Base-by-base conservation (phyloP, 1,284 basidiomycete genomes). In the Pholiota adiposa region DNA sequence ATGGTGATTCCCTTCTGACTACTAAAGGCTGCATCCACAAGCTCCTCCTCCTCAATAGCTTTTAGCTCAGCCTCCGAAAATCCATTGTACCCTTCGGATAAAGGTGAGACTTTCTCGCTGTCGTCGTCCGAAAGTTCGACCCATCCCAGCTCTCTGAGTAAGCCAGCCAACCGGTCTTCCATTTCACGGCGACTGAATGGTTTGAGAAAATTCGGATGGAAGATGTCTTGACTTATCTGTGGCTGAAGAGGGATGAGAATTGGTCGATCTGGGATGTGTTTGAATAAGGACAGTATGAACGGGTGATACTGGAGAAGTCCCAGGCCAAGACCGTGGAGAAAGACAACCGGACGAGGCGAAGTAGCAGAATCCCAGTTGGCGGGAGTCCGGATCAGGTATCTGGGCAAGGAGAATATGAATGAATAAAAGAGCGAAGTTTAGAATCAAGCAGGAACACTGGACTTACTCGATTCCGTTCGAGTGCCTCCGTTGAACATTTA, bases 261-360 rank as follows among this genome's bases (percentile, higher is more conserved):
- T 1, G 94, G 94, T 25, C 89, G 86, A 63, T 91, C 83, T 3
- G 84, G 75, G 51, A 92, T 81, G 3, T 75, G 76, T 64, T 65
- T 77, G 60, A 86, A 71, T 31, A 92, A 75, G 58, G 83, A 72
- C 3, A 70, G 67, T 27, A 91, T 70, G 62, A 86, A 73, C 19
- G 73, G 62, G 52, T 82, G 74, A 69, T 92, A 92, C 70, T 93
- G 88, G 12, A 85, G 73, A 9, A 93, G 70, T 0, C 94, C 94
- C 41, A 96, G 81, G 11, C 95, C 94, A 0, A 97, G 83, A 1
- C 95, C 95, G 68, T 97, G 94, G 48, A 95, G 73, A 71, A 96
- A 93, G 11, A 97, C 82, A 38, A 96, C 76, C 0, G 94, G 95
- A 54, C 86, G 82, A 41, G 81, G 80, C 38, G 81, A 83, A 48